A percentile compares a stretch with the other conserved stretches of the same genome.
phyloP scores from a whole-genome alignment of 148 eudicot genomes.

The Salicornia ramosissima region DNA sequence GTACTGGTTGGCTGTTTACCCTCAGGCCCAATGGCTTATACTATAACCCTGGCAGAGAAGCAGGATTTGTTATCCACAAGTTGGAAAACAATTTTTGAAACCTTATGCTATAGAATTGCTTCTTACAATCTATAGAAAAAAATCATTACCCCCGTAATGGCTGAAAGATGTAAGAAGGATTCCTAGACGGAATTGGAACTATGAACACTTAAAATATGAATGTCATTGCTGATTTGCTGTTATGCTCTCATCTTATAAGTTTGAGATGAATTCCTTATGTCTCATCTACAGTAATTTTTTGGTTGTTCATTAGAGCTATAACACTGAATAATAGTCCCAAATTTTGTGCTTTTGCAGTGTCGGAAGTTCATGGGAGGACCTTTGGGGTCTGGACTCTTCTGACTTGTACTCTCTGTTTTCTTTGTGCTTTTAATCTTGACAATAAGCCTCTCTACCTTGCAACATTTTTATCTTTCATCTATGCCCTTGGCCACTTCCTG shows the following conservation, averaged over 20 bases:
- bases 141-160: background rate
- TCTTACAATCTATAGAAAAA: background rate
- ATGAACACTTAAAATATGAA: background rate
- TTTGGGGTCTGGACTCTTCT: conserved; percentile 93
- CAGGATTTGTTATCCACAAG: background rate
- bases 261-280: background rate
- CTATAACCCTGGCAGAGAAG: background rate
- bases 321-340: conserved; percentile 1
- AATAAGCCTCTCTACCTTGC: conserved; percentile 84
- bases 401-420: conserved; percentile 91
- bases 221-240: background rate
- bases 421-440: conserved; percentile 90
- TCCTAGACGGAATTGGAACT: background rate
- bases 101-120: background rate
- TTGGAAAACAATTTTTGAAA: background rate
- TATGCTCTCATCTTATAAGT: background rate
- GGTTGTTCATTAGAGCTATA: too few relatives aligned
- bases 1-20: background rate
- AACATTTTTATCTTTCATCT: conserved; percentile 70
- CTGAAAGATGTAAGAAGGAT: background rate
- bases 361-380: conserved; percentile 94
- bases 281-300: too few relatives aligned
- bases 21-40: background rate
- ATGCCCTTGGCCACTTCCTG: conserved; percentile 89
- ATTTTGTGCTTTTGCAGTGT: conserved; percentile 49